Conservation (phyloP, 345 rosid genomes). For the Lagerstroemia speciosa region DNA sequence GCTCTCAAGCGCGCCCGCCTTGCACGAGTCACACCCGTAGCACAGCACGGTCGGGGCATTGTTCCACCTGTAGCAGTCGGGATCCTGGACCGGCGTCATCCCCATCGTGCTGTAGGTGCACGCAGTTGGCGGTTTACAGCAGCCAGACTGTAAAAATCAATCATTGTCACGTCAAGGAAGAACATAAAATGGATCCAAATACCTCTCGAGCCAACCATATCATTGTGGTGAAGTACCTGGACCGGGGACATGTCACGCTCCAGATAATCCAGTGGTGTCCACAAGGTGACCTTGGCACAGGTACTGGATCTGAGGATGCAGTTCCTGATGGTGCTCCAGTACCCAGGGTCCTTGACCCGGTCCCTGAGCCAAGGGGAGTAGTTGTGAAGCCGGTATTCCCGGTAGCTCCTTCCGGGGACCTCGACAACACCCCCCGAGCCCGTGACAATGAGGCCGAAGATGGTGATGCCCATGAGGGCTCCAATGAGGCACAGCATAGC, state of each 20-base stretch:
- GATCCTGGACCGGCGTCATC: conserved; percentile 39
- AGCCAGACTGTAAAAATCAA: conserved; percentile 56
- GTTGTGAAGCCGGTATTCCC: conserved; percentile 57
- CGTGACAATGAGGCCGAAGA: conserved; percentile 80
- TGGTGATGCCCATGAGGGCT: conserved; percentile 54
- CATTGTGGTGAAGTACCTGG: conserved; percentile 39
- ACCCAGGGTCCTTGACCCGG: conserved; percentile 40
- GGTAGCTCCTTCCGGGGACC: conserved; percentile 61
- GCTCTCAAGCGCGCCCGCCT: conserved; percentile 80
- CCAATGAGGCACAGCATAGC: conserved; percentile 65
- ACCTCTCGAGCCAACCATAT: background rate
- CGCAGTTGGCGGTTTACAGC: conserved; percentile 89
- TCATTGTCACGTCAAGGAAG: no score
- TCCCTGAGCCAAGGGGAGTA: conserved; percentile 82
- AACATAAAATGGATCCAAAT: no score
- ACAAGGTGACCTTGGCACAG: conserved; percentile 48
- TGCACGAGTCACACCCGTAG: conserved; percentile 89
- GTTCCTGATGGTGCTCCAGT: conserved; percentile 67
- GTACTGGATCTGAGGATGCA: conserved; percentile 70
- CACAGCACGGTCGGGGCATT: conserved; percentile 50
- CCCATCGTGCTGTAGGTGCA: conserved; percentile 49
- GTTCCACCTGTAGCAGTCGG: conserved; percentile 79
- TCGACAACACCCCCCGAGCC: conserved; percentile 60
- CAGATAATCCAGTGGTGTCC: conserved; percentile 82
- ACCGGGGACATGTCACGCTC: conserved; percentile 57